Evolutionary conservation across 2,329 filamentous ascomycete genomes (phyloP).

Genomic region (Clarireedia hainanense): DNA sequence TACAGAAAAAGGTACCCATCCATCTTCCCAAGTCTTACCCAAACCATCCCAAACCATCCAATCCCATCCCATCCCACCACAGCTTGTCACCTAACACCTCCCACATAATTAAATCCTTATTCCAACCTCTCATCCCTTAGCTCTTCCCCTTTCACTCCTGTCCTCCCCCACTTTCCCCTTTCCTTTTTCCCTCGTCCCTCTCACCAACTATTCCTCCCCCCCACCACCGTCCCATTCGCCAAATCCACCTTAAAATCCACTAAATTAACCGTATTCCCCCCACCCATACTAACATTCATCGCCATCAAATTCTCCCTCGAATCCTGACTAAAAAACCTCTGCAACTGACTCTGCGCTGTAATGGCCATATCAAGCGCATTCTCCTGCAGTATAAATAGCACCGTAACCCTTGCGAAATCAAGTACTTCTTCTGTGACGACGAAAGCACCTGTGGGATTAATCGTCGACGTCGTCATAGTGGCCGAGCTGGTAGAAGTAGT

Average conservation of each 20-base stretch:
- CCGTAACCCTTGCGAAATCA: conserved; percentile 56
- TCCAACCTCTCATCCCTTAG: too few relatives aligned
- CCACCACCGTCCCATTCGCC: not conserved
- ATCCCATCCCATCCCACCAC: not conserved
- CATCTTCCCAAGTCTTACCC: not conserved
- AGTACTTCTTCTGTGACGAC: conserved; percentile 46
- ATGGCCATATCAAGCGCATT: conserved; percentile 42
- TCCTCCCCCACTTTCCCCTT: not conserved
- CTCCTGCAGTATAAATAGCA: conserved; percentile 55
- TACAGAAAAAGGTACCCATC: not conserved
- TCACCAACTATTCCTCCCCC: not conserved
- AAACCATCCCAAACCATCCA: not conserved
- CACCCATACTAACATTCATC: conserved; percentile 24
- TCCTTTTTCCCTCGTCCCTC: not conserved
- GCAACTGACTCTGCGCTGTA: conserved; percentile 44
- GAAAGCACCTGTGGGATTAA: conserved; percentile 31
- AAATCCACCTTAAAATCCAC: conserved; percentile 9
- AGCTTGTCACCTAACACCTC: too few relatives aligned
- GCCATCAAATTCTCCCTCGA: conserved; percentile 11
- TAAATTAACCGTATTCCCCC: conserved; percentile 20
- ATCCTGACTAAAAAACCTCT: conserved; percentile 42
- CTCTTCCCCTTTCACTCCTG: not conserved
- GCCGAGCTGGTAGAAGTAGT: conserved; percentile 11
- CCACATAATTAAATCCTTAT: too few relatives aligned
- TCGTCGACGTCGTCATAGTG: conserved; percentile 7